These are phyloP conservation scores for Globisporangium okanoganense DNA, from an alignment of 352 stramenopile species.

Conservation along the genomic window DNA sequence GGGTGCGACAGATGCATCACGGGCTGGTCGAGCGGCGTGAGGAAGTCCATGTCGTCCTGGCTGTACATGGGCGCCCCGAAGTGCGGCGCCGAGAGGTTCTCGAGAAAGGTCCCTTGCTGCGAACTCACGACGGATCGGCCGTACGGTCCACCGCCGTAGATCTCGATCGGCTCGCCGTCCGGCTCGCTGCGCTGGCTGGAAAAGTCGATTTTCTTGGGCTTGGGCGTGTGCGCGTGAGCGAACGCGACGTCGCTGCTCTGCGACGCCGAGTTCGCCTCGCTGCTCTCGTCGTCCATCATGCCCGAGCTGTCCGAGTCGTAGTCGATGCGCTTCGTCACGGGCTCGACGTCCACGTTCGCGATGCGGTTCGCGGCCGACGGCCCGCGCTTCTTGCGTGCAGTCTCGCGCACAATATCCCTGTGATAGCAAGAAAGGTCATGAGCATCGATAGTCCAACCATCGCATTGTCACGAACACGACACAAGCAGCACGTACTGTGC, in stretches of 20 bases:
- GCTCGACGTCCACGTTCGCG: slow-evolving; percentile 29
- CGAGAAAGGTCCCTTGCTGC: slow-evolving; percentile 30
- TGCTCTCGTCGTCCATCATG: slow-evolving; percentile 49
- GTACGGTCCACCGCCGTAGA: neutral
- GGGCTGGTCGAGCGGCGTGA: slow-evolving; percentile 78
- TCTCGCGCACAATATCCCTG: slow-evolving; percentile 24
- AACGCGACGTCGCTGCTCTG: slow-evolving; percentile 34
- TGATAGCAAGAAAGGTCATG: neutral
- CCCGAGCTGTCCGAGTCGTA: slow-evolving; percentile 52
- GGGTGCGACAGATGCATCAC: slow-evolving; percentile 80
- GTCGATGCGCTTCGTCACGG: slow-evolving; percentile 68
- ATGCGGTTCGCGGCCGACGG: slow-evolving; percentile 18
- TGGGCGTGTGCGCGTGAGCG: slow-evolving; percentile 12
- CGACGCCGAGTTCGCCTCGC: slow-evolving; percentile 29
- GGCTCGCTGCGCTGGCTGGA: slow-evolving; percentile 73
- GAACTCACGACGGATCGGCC: slow-evolving; percentile 14
- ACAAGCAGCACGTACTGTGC: slow-evolving; percentile 27
- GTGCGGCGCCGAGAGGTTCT: slow-evolving; percentile 25
- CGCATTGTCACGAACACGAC: neutral
- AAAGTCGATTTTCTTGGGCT: slow-evolving; percentile 81
- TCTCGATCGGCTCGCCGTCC: slow-evolving; percentile 42
- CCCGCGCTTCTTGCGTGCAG: slow-evolving; percentile 32
- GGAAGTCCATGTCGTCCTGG: slow-evolving; percentile 84
- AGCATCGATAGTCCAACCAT: neutral
- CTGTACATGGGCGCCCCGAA: slow-evolving; percentile 54